Evolutionary conservation across 139 green algal species (phyloP).

Genomic region (Auxenochlorella protothecoides): DNA sequence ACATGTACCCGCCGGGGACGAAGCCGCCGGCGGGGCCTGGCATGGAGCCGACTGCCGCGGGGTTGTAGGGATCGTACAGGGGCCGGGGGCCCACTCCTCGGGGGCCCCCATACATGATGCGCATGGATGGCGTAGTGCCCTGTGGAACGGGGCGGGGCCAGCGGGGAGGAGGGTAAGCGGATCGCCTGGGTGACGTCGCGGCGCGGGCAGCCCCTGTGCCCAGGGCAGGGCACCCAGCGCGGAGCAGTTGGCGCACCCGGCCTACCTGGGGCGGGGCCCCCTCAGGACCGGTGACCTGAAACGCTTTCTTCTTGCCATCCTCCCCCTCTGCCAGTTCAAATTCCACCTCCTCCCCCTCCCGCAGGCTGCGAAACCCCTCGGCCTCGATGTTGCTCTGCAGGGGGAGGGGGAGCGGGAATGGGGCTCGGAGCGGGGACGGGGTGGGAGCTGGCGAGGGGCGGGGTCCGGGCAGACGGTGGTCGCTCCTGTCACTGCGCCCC

Average conservation of each 20-base stretch:
- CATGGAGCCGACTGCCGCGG: no score
- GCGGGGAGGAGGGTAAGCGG: background rate
- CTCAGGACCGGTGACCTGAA: slow-evolving; percentile 78
- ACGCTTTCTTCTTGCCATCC: slow-evolving; percentile 82
- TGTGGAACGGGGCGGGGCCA: background rate
- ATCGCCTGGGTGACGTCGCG: background rate
- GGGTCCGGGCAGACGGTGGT: background rate
- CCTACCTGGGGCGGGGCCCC: slow-evolving; percentile 58
- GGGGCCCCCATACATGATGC: no score
- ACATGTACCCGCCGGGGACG: no score
- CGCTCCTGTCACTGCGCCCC: no score
- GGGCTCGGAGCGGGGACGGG: background rate
- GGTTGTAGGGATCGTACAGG: no score
- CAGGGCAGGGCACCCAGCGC: background rate
- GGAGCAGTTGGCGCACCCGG: background rate
- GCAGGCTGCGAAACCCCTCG: slow-evolving; percentile 82
- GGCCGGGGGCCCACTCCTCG: no score
- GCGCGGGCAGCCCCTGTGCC: background rate
- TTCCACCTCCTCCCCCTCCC: slow-evolving; percentile 84
- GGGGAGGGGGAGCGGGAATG: background rate
- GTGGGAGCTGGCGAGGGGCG: background rate
- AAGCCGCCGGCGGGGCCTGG: no score
- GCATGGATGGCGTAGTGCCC: no score
- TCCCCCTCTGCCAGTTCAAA: slow-evolving; percentile 73
- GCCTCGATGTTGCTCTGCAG: slow-evolving; percentile 81